Base-by-base conservation (phyloP, 202 grass and related monocot genomes). In the Panicum hallii region DNA sequence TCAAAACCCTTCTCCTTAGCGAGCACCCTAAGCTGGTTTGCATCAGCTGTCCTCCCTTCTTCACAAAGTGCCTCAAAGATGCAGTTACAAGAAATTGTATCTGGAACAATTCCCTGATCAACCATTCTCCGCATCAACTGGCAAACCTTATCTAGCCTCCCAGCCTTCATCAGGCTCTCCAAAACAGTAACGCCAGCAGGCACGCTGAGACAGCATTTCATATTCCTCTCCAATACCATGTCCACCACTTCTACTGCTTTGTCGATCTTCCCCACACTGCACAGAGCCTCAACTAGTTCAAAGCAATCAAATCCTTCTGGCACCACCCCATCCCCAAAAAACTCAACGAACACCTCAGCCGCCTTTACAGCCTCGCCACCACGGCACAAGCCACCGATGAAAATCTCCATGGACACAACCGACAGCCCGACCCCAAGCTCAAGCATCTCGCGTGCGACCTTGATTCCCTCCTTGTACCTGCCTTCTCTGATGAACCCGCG, bases 391-490 rank as follows among this genome's bases (percentile, higher is more conserved):
- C 92, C 90, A 44, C 83, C 16, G 13, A 93, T 86, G 67, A 97
- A 83, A 86, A 97, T 93, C 66, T 94, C 88, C 67, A 93, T 82
- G 14, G 88, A 94, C 9, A 69, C 84, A 66, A 94, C n/a, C 1
- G 92, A 97, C 22, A 94, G 82, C 61, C 70, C 52, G 11, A 69
- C 78, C 13, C 92, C 87, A 53, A 97, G 84, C 55, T 97, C 90
- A 19, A 97, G 78, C 92, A 94, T 93, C 90, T 97, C 94, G 20
- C 79, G 88, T 43, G 94, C 92, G 40, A 92, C 74, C 58, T 89
- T 88, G 62, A 82, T 82, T 44, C 94, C 94, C 60, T 97, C 90
- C 72, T 86, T 86, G 72, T 70, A 82, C 71, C 79, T 94, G 82
- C 82, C 57, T 65, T 89, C 82, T 74, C 82, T 82, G 73, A 97